Evolutionary conservation across 495 filamentous ascomycete species (phyloP).

Genomic region (Annulohypoxylon bovei): DNA sequence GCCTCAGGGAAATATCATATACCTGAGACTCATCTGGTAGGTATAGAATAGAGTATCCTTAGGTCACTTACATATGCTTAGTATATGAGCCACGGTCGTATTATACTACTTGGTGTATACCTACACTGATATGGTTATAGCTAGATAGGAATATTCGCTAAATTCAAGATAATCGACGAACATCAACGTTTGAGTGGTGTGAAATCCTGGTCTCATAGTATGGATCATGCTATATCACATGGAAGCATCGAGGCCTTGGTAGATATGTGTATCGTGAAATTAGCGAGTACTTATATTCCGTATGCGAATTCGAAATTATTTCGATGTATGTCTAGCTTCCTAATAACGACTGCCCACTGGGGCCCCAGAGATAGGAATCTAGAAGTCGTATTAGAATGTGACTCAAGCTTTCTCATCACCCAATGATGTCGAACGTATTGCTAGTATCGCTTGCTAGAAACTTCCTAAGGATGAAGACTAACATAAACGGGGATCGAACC

Average conservation of each 20-base stretch:
- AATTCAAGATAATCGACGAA: not conserved
- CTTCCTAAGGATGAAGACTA: not conserved
- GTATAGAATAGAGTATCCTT: not conserved
- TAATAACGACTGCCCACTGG: not conserved
- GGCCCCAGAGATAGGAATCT: not conserved
- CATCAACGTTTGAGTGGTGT: not conserved
- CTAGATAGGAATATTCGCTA: not conserved
- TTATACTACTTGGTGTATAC: not conserved
- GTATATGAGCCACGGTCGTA: not conserved
- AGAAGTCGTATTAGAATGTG: conserved; percentile 3
- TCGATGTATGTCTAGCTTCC: not conserved
- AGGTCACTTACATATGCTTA: not conserved
- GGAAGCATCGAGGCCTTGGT: not conserved
- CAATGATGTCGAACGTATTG: conserved; percentile 19
- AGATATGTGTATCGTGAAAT: not conserved
- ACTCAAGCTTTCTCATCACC: not conserved
- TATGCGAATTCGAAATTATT: not conserved
- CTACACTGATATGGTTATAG: not conserved
- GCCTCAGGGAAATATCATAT: not conserved
- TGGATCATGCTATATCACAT: not conserved
- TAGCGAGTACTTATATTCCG: conserved; percentile 24
- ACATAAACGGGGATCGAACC: conserved; percentile 3
- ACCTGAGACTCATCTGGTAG: not conserved
- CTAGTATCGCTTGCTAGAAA: conserved; percentile 14
- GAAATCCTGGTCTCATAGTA: not conserved